Conservation (phyloP, 768 basidiomycete species). For the Mycena floridula region DNA sequence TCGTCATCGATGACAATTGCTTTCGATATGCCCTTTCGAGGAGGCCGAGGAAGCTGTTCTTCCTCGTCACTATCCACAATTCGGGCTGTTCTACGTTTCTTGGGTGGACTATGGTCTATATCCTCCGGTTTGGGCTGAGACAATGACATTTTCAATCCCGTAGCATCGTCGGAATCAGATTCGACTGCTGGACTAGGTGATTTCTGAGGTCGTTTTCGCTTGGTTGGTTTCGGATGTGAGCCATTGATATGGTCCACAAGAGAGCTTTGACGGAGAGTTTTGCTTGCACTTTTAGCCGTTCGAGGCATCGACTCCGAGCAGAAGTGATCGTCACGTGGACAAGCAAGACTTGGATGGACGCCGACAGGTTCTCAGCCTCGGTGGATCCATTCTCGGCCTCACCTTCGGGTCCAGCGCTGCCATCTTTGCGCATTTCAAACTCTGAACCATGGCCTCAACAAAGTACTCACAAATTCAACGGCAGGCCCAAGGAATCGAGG, state of each 20-base stretch:
- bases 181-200: background rate
- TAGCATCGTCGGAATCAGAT: constrained; percentile 38
- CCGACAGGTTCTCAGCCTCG: too few relatives aligned
- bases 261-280: too few relatives aligned
- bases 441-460: constrained; percentile 7
- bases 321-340: constrained; percentile 14
- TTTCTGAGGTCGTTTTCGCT: constrained; percentile 16
- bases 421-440: constrained; percentile 4
- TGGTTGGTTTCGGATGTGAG: constrained; percentile 11
- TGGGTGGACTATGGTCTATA: background rate
- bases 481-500: constrained; percentile 54
- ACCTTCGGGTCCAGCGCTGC: constrained; percentile 2
- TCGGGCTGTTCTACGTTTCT: constrained; percentile 20
- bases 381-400: too few relatives aligned
- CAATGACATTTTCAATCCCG: constrained; percentile 42
- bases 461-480: constrained; percentile 22
- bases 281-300: constrained; percentile 4
- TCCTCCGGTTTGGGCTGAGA: constrained; percentile 10
- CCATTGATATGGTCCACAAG: too few relatives aligned
- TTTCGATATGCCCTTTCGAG: too few relatives aligned
- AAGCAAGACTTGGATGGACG: background rate
- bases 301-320: constrained; percentile 15
- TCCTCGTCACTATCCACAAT: constrained; percentile 12
- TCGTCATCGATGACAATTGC: too few relatives aligned
- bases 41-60: too few relatives aligned